phyloP scores from a whole-genome alignment of 2,329 filamentous ascomycete genomes.

The Monosporascus ibericus region DNA sequence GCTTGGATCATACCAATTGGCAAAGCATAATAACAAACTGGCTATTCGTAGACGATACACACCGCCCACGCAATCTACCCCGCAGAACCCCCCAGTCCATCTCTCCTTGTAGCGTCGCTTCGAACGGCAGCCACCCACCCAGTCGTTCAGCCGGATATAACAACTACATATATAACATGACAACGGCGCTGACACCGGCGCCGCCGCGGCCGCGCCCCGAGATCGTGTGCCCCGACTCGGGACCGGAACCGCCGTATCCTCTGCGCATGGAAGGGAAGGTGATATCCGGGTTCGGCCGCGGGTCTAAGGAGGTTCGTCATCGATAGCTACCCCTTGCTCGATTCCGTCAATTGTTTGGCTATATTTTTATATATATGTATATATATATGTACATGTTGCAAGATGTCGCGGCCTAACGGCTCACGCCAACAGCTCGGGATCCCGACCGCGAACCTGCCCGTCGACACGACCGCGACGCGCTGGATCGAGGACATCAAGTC shows the following conservation, averaged over 20 bases:
- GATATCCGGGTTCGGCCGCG: slow-evolving; percentile 87
- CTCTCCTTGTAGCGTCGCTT: too few relatives aligned
- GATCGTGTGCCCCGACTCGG: slow-evolving; percentile 66
- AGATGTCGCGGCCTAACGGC: not conserved
- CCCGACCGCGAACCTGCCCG: slow-evolving; percentile 87
- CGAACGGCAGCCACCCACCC: not conserved
- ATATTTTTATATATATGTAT: too few relatives aligned
- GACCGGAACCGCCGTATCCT: slow-evolving; percentile 75
- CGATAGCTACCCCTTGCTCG: not conserved
- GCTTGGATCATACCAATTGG: too few relatives aligned
- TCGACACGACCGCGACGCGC: slow-evolving; percentile 53
- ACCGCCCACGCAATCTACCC: too few relatives aligned
- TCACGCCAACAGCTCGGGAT: slow-evolving; percentile 68
- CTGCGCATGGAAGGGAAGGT: slow-evolving; percentile 79
- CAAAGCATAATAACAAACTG: too few relatives aligned
- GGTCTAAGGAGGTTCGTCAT: slow-evolving; percentile 73
- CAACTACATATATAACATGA: not conserved
- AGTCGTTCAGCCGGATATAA: not conserved
- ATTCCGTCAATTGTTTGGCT: not conserved
- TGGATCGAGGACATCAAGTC: slow-evolving; percentile 61
- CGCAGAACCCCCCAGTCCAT: too few relatives aligned
- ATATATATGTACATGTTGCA: not conserved
- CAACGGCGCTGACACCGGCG: slow-evolving; percentile 1
- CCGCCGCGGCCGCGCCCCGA: slow-evolving; percentile 44
- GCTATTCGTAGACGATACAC: too few relatives aligned